phyloP scores from a whole-genome alignment of 768 basidiomycete species.

The Cystofilobasidium bisporidii region DNA sequence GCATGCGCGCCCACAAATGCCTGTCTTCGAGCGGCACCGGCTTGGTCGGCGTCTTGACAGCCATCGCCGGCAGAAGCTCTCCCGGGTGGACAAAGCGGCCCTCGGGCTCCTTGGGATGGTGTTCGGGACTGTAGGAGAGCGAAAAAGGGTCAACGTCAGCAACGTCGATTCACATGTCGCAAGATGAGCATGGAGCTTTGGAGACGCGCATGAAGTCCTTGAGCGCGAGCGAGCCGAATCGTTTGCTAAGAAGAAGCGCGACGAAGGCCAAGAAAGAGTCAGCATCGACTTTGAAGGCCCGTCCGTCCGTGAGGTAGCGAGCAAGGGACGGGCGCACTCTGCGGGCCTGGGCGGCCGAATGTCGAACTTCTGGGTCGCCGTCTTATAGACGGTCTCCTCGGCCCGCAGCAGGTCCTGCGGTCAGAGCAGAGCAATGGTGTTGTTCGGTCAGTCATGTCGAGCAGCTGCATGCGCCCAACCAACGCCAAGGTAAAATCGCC shows the following conservation, averaged over 20 bases:
- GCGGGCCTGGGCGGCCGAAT: background rate
- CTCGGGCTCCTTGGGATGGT: background rate
- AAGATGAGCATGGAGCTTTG: too few species aligned
- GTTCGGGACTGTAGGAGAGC: background rate
- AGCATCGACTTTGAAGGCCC: too few species aligned
- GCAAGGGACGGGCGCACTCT: background rate
- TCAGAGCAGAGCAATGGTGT: too few species aligned
- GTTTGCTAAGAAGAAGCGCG: background rate
- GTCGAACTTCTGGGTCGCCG: background rate
- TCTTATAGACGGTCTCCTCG: background rate
- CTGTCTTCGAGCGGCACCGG: slow-evolving; percentile 21
- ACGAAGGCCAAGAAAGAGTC: background rate
- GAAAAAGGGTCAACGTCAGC: background rate
- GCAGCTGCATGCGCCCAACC: too few species aligned
- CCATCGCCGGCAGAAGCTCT: slow-evolving; percentile 27
- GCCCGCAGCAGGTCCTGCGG: slow-evolving; percentile 7
- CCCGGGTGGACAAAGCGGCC: slow-evolving; percentile 18
- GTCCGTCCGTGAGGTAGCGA: too few species aligned
- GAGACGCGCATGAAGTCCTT: background rate
- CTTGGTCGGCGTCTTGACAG: slow-evolving; percentile 22
- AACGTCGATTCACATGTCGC: too few species aligned
- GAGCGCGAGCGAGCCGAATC: background rate
- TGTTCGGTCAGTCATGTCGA: too few species aligned
- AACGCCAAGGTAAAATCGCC: too few species aligned
- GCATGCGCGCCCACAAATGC: slow-evolving; percentile 17